Evolutionary conservation across 202 grass and related monocot species (phyloP).

Genomic region (Elaeis oleifera): DNA sequence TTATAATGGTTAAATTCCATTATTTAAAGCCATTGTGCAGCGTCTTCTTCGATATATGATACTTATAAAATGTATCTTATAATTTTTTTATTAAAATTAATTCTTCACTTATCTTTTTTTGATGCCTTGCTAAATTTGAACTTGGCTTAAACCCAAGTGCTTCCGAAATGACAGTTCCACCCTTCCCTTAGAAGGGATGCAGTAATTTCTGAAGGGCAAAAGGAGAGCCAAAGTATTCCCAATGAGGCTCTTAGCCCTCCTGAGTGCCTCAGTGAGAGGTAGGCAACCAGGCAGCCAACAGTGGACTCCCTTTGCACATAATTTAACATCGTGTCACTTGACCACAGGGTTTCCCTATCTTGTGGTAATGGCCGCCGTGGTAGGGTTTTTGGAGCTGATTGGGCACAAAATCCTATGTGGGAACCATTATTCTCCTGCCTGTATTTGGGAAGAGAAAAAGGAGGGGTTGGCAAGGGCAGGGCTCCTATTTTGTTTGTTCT

Average conservation of each 20-base stretch:
- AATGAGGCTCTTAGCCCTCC: no score
- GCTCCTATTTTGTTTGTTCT: not conserved
- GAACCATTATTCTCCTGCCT: not conserved
- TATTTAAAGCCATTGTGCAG: no score
- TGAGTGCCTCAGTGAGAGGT: not conserved
- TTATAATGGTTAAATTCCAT: no score
- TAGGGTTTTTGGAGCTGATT: not conserved
- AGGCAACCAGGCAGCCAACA: not conserved
- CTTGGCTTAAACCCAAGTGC: not conserved
- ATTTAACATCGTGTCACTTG: not conserved
- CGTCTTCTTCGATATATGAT: no score
- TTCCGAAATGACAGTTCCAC: not conserved
- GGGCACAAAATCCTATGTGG: not conserved
- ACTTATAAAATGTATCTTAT: no score
- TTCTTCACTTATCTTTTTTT: no score
- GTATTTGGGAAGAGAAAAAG: not conserved
- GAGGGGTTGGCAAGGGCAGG: not conserved
- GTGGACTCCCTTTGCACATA: not conserved
- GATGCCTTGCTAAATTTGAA: no score
- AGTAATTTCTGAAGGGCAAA: not conserved
- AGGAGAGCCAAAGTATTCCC: conserved; percentile 1
- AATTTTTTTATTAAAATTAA: no score
- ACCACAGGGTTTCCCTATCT: not conserved
- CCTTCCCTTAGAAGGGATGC: not conserved
- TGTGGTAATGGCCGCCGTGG: not conserved